phyloP scores from a whole-genome alignment of 202 grass and related monocot genomes.

The Musa balbisiana region DNA sequence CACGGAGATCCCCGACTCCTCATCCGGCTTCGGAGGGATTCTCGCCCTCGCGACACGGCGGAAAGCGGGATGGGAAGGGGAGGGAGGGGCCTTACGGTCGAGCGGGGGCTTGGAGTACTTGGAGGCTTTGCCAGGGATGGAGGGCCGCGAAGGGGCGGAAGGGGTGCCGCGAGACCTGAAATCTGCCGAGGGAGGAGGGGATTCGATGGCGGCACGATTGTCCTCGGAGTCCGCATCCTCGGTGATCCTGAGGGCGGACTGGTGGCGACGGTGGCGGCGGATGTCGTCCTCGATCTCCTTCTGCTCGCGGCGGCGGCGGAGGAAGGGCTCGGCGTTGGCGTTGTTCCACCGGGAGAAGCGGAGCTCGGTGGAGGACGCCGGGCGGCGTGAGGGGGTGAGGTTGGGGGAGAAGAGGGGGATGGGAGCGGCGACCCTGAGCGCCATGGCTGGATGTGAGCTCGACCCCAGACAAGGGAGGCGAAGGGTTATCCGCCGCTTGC shows the following conservation, averaged over 20 bases:
- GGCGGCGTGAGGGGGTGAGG: slow-evolving; percentile 17
- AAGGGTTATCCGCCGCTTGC: too few relatives aligned
- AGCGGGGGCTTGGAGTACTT: slow-evolving; percentile 28
- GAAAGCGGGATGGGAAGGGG: slow-evolving; percentile 53
- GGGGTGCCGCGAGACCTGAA: slow-evolving; percentile 24
- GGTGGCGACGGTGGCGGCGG: slow-evolving; percentile 28
- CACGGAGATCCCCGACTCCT: slow-evolving; percentile 3
- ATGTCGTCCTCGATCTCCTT: slow-evolving; percentile 29
- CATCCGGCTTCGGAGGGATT: slow-evolving; percentile 28
- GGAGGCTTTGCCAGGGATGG: slow-evolving; percentile 22
- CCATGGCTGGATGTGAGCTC: neutral
- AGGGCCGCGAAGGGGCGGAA: slow-evolving; percentile 18
- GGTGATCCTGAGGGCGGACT: slow-evolving; percentile 18
- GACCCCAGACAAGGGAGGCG: too few relatives aligned
- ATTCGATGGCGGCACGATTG: neutral
- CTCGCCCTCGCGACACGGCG: neutral
- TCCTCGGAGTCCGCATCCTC: neutral
- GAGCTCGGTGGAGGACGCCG: neutral
- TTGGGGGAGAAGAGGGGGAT: slow-evolving; percentile 23
- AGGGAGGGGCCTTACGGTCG: neutral
- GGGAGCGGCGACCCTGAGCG: slow-evolving; percentile 24
- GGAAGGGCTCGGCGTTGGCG: slow-evolving; percentile 15
- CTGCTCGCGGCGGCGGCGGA: slow-evolving; percentile 12
- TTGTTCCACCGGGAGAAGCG: slow-evolving; percentile 17
- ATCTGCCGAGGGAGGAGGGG: neutral